These are phyloP conservation scores for Cryptosporidium canis DNA, from an alignment of 169 alveolate species.

Conservation along the genomic window DNA sequence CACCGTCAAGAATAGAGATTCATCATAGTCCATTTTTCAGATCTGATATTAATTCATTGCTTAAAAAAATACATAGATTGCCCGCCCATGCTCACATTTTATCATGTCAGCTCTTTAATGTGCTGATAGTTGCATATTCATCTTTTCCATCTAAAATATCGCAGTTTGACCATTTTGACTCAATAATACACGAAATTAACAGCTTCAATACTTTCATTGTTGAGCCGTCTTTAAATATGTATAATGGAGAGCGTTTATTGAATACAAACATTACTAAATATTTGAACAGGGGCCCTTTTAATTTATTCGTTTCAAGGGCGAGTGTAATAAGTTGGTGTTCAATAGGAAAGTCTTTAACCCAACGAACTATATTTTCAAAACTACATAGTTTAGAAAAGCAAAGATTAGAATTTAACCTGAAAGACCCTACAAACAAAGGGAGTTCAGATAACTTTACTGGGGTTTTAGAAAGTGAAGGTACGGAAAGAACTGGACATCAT, in stretches of 20 bases:
- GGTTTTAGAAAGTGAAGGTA: not conserved
- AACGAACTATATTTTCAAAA: not conserved
- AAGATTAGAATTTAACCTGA: not conserved
- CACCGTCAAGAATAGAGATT: no score
- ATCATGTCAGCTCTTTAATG: not conserved
- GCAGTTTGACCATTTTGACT: not conserved
- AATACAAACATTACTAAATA: not conserved
- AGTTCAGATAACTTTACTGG: not conserved
- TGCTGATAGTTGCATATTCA: not conserved
- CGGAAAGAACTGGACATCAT: not conserved
- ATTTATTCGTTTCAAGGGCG: not conserved
- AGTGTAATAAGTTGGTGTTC: not conserved
- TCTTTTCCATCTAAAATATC: not conserved
- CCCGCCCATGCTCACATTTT: constrained; percentile 2
- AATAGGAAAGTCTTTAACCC: not conserved
- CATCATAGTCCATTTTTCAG: no score
- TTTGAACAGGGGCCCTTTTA: not conserved
- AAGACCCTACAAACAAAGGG: not conserved
- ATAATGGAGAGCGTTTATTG: not conserved
- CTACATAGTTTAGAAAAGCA: not conserved
- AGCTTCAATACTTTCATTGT: not conserved
- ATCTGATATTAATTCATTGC: not conserved
- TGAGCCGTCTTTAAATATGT: not conserved
- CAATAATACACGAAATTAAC: not conserved
- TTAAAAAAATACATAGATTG: not conserved